phyloP scores from a whole-genome alignment of 2,329 filamentous ascomycete species.

The Seiridium cupressi region DNA sequence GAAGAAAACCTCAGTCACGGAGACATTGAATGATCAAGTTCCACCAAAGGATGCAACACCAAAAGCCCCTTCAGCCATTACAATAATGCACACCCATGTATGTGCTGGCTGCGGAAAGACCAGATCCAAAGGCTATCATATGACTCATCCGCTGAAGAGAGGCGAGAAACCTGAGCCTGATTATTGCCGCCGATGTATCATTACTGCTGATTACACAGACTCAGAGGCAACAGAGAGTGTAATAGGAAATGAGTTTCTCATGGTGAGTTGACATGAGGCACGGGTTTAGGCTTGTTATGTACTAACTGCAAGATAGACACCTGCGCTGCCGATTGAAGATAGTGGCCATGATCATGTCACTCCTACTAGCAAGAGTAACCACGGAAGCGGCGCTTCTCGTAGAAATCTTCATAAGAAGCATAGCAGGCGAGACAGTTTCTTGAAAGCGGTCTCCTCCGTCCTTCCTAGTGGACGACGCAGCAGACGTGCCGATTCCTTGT shows the following conservation, averaged over 20 bases:
- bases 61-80: background rate
- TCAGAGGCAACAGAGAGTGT: constrained; percentile 8
- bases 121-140: constrained; percentile 12
- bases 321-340: background rate
- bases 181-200: constrained; percentile 11
- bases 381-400: background rate
- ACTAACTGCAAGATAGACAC: background rate
- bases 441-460: constrained; percentile 2
- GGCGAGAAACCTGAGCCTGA: constrained; percentile 4
- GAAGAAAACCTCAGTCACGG: background rate
- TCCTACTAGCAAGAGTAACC: constrained; percentile 3
- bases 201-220: constrained; percentile 10
- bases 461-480: background rate
- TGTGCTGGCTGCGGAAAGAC: constrained; percentile 11
- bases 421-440: constrained; percentile 4
- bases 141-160: constrained; percentile 8
- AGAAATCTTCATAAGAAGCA: constrained; percentile 1
- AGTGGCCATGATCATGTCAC: background rate
- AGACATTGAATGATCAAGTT: background rate
- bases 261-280: background rate
- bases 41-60: background rate
- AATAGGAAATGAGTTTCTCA: background rate
- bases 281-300: background rate
- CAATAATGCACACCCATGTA: constrained; percentile 1
- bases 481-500: background rate